Evolutionary conservation across 2,329 filamentous ascomycete genomes (phyloP).

Genomic region (Sporothrix phasma): DNA sequence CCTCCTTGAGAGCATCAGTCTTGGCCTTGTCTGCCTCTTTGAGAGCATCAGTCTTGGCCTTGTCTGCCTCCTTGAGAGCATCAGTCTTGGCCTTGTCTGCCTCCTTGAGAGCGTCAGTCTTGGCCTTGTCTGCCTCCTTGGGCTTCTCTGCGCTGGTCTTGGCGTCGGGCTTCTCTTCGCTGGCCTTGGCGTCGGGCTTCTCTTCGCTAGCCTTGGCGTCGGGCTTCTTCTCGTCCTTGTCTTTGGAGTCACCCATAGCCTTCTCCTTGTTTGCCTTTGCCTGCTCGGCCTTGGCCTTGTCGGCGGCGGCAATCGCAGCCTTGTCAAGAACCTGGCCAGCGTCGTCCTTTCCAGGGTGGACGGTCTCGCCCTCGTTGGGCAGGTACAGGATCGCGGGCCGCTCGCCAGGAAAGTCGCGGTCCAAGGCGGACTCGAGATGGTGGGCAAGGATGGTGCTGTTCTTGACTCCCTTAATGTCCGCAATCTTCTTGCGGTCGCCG

Average conservation of each 20-base stretch:
- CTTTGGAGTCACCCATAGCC: not conserved
- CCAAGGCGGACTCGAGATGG: constrained; percentile 11
- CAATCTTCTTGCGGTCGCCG: constrained; percentile 62
- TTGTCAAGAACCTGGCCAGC: constrained; percentile 16
- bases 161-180: too few species aligned
- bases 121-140: constrained; percentile 26
- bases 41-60: too few species aligned
- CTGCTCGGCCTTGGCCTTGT: constrained; percentile 11
- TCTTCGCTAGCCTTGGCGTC: not conserved
- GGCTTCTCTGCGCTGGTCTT: not conserved
- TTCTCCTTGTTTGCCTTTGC: constrained; percentile 1
- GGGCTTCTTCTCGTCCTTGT: not conserved
- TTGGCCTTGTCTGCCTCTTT: not conserved
- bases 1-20: constrained; percentile 7
- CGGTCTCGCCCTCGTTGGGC: constrained; percentile 58
- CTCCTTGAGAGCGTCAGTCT: constrained; percentile 18
- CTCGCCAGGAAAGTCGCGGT: constrained; percentile 63
- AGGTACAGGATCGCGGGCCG: constrained; percentile 58
- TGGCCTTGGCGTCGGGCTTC: too few species aligned
- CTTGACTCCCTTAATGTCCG: constrained; percentile 56
- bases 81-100: too few species aligned
- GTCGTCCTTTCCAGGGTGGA: constrained; percentile 24
- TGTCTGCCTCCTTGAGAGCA: too few species aligned
- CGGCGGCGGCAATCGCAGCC: constrained; percentile 5
- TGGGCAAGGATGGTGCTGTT: constrained; percentile 53